Base-by-base conservation (phyloP, 2,329 filamentous ascomycete species). In the Ambrosiella beaveri region DNA sequence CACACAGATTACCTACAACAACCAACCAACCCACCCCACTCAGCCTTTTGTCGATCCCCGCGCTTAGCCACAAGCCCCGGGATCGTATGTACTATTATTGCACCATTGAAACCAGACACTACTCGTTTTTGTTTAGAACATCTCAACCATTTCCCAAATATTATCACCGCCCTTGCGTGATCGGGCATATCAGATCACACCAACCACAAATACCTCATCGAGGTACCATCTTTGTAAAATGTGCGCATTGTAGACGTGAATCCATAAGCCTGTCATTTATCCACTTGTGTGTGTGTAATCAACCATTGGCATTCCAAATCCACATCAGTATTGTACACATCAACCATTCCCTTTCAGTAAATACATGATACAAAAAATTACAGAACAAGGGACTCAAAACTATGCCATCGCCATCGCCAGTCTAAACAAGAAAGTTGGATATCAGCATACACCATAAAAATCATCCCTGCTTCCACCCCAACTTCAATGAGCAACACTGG, bases 1-100 rank as follows among this genome's bases (percentile, higher is more conserved):
- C 49, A 51, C 19, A 27, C 49, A 41, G 11, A 41, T n/a, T 55
- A 35, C 19, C 38, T 2, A 27, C 27, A 9, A 44, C 38, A 55
- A 55, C 53, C 37, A 55, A 39, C 41, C 15, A 57, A 19, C 17
- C 17, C 19, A 47, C 41, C 53, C 57, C n/a, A 58, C 57, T 58
- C 50, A 45, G 27, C 45, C n/a, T n/a, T 54, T n/a, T 51, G 27
- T 37, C 7, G 17, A 51, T 47, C 44, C 19, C 19, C 13, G 27
- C 27, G 47, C 47, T 51, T 36, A 2, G 11, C 11, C 39, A 51
- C 7, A 19, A 11, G 27, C 27, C 47, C 17, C 27, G 47, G 17
- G 47, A 36, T 36, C n/a, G 47, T 51, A 19, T 58, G 57, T 58
- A 58, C 19, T 58, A 45, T 54, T 58, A 58, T 36, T 27, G 3